Base-by-base conservation (phyloP, 257 asterid genomes). In the Perilla frutescens region DNA sequence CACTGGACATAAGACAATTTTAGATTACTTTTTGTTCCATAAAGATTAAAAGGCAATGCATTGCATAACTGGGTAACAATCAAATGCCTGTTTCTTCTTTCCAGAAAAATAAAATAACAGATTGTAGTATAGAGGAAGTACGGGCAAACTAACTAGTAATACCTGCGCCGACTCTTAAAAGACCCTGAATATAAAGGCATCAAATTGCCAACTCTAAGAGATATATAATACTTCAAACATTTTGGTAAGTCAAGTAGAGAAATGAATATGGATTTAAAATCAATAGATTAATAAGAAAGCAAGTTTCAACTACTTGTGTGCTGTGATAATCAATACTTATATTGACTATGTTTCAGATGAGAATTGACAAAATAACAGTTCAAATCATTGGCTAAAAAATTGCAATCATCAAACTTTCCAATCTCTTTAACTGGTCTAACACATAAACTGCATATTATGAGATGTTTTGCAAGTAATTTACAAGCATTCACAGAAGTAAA, bases 401-500 rank as follows among this genome's bases (percentile, higher is more conserved):
- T 40, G 68, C 40, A 64, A 37, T 57, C 70, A 65, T 39, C 68
- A 64, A 54, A 26, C 15, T 15, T 54, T 10, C 6, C 13, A 20
- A 75, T 44, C 51, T 48, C 50, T 9, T 63, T 29, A 14, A 55
- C 12, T 49, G 68, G 39, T 62, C 13, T 31, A 77, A 58, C 39
- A 15, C 70, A 40, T 31, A 39, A 49, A 70, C 26, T 15, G 51
- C 66, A 56, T 61, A 48, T 74, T 26, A 50, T 70, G 39, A 34
- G 66, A 62, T 13, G 57, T 73, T 20, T 13, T 54, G 11, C 41
- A 34, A 75, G 56, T 55, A 68, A 70, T 31, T 15, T 70, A 47
- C 79, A 63, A 54, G 49, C 29, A 68, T 56, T 29, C 69, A 62
- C 64, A n/a, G 36, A 77, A 66, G 48, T 73, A 51, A 34, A 72